Evolutionary conservation across 1,284 basidiomycete species (phyloP).

Genomic region (Pascua sp.): DNA sequence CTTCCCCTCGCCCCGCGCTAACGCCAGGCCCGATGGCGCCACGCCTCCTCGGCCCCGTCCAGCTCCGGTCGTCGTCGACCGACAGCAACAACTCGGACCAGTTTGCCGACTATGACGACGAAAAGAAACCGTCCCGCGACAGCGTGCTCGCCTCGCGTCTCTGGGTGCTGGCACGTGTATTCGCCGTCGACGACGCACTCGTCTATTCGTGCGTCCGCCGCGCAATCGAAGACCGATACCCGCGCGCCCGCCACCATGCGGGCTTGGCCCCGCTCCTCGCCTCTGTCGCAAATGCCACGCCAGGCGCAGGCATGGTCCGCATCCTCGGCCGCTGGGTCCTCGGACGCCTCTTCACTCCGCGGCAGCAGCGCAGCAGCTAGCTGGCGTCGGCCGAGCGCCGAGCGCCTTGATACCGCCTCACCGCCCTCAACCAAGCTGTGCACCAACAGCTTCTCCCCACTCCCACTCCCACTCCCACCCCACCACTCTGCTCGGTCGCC

Average conservation of each 20-base stretch:
- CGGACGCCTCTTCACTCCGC: slow-evolving; percentile 23
- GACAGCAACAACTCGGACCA: slow-evolving; percentile 23
- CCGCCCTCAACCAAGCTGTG: no score
- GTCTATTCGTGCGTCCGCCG: slow-evolving; percentile 40
- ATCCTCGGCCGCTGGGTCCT: slow-evolving; percentile 33
- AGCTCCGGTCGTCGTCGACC: slow-evolving; percentile 22
- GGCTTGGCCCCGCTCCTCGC: slow-evolving; percentile 31
- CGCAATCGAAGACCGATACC: slow-evolving; percentile 43
- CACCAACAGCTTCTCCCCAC: no score
- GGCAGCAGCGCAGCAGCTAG: not conserved
- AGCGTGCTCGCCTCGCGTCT: slow-evolving; percentile 22
- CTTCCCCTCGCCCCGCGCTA: not conserved
- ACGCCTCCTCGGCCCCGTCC: slow-evolving; percentile 9
- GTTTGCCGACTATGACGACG: not conserved
- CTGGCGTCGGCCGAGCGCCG: no score
- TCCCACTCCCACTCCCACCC: no score
- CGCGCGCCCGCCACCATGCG: slow-evolving; percentile 34
- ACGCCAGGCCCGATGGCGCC: slow-evolving; percentile 28
- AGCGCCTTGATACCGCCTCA: no score
- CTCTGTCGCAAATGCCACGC: slow-evolving; percentile 26
- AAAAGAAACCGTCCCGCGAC: not conserved
- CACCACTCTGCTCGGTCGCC: no score
- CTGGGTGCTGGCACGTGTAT: slow-evolving; percentile 30
- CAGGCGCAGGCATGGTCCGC: slow-evolving; percentile 27
- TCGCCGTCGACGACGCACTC: slow-evolving; percentile 44